Base-by-base conservation (phyloP, 2,329 filamentous ascomycete species). In the Fusarium duplospermum region DNA sequence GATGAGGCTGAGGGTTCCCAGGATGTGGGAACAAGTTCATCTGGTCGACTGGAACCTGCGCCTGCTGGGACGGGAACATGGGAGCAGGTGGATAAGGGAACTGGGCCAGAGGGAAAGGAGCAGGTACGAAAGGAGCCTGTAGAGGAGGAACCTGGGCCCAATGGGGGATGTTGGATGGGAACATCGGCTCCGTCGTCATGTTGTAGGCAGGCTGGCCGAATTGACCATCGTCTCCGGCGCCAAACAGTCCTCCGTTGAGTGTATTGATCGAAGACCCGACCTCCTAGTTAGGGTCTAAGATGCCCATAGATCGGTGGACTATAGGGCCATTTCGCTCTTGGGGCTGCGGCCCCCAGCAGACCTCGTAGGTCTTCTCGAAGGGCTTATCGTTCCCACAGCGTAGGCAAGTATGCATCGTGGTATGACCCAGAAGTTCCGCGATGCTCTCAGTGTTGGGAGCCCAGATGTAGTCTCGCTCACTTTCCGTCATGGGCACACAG, bases 271-370 rank as follows among this genome's bases (percentile, higher is more conserved):
- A 27, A 18, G 42, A 27, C 22, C 22, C 14, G 42, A 16, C 22
- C 9, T 47, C 42, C 42, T 47, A 47, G 22, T 18, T 22, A 4
- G 42, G 22, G 42, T 47, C 42, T 3, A 54, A 0, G 18, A 13
- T 31, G 3, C 50, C 50, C 4, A n/a, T 31, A 0, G 50, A 54
- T 4, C 11, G 1, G 3, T 54, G 50, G 3, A 54, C 20, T 1
- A 29, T 29, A 0, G 13, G 18, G 0, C 27, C 27, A 13, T 33
- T 3, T 1, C 13, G 1, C 2, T 33, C 50, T 3, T 54, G 27
- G 3, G 50, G 50, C 3, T 54, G 50, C 5, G 10, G 18, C 1
- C 50, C 50, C 27, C 24, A 54, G 27, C 50, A 54, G 29, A 20
- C 27, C 50, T 54, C 50, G 5, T 27, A 54, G 18, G 50, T 54